phyloP scores from a whole-genome alignment of 345 rosid genomes.

The Populus davidiana region DNA sequence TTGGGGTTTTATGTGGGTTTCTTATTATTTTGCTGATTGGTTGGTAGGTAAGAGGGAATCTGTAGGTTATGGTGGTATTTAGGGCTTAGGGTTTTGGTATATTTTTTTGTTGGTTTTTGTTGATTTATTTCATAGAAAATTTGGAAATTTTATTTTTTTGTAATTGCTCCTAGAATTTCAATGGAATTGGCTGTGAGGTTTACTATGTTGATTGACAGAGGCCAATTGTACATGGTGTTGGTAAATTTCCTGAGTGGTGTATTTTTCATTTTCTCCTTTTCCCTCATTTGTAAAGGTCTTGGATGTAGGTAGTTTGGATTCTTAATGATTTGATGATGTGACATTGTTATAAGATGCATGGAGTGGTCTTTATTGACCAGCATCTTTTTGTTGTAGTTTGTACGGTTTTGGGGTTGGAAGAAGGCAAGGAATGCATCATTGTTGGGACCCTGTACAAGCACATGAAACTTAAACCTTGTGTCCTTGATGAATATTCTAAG shows the following conservation, averaged over 20 bases:
- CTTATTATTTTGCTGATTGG: background rate
- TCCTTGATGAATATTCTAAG: conserved; percentile 93
- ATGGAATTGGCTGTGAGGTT: background rate
- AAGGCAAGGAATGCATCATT: conserved; percentile 80
- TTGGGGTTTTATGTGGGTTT: background rate
- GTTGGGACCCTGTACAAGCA: conserved; percentile 93
- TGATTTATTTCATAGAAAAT: background rate
- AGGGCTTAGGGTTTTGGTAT: background rate
- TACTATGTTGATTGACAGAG: background rate
- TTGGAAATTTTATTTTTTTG: background rate
- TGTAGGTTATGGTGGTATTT: background rate
- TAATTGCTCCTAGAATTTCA: background rate
- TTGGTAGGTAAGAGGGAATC: background rate
- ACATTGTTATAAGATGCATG: conserved; percentile 10
- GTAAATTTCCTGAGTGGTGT: background rate
- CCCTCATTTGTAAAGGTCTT: background rate
- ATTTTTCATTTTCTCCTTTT: background rate
- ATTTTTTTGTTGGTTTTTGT: background rate
- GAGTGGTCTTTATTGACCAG: background rate
- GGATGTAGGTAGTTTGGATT: background rate
- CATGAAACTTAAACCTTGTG: conserved; percentile 91
- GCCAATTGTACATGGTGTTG: background rate
- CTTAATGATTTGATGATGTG: background rate
- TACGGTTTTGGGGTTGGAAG: conserved; percentile 69
- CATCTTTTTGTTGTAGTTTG: conserved; percentile 50